phyloP scores from a whole-genome alignment of 805 yeast genomes.

The Maudiozyma turicensis region DNA sequence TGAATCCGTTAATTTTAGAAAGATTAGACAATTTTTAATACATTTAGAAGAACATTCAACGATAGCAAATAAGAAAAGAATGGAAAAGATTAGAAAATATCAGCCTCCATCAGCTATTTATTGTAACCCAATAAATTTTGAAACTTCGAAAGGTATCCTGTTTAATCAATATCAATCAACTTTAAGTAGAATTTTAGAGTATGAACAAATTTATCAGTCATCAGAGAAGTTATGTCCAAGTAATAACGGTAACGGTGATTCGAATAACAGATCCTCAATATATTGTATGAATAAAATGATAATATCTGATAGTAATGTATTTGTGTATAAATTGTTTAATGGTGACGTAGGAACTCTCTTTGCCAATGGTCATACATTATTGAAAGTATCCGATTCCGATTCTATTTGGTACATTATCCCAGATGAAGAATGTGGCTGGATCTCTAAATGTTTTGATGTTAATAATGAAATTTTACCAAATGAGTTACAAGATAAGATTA shows the following conservation, averaged over 20 bases:
- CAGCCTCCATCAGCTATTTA: background rate
- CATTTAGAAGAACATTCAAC: background rate
- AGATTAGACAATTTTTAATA: background rate
- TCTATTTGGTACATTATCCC: constrained; percentile 51
- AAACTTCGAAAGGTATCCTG: constrained; percentile 28
- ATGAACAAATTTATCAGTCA: constrained; percentile 20
- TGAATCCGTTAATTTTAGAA: background rate
- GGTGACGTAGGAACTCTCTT: constrained; percentile 88
- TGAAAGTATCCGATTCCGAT: constrained; percentile 50
- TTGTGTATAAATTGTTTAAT: constrained; percentile 62
- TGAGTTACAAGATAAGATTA: constrained; percentile 53
- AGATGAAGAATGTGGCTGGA: constrained; percentile 40
- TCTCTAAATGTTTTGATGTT: constrained; percentile 34
- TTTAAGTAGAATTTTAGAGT: constrained; percentile 34
- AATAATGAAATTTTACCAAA: constrained; percentile 28
- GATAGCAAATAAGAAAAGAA: background rate
- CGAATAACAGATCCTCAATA: background rate
- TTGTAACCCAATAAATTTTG: constrained; percentile 25
- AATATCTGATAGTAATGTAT: background rate
- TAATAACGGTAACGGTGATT: background rate
- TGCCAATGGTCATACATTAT: constrained; percentile 68
- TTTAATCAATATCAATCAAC: constrained; percentile 38
- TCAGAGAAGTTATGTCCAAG: background rate
- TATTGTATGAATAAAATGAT: background rate
- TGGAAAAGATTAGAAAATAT: background rate